phyloP scores from a whole-genome alignment of 1,284 basidiomycete species.

The Ceratobasidium sp. region DNA sequence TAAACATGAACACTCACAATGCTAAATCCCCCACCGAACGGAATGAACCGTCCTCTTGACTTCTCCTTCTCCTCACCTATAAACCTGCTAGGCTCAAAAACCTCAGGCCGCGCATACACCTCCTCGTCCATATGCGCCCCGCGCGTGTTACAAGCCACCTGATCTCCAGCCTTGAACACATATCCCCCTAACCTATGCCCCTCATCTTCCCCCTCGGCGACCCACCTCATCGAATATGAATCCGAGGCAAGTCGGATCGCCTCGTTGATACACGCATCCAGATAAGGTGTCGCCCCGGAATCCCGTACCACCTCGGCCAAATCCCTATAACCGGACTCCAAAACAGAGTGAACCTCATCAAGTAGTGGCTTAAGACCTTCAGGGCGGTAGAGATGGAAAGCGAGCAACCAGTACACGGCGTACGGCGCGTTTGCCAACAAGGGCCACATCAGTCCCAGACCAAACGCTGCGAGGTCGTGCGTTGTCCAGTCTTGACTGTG shows the following conservation, averaged over 20 bases:
- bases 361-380: slow-evolving; percentile 50
- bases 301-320: slow-evolving; percentile 21
- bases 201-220: slow-evolving; percentile 31
- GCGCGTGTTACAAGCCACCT: slow-evolving; percentile 52
- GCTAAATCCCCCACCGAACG: slow-evolving; percentile 48
- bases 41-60: slow-evolving; percentile 34
- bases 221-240: slow-evolving; percentile 45
- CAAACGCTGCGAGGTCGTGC: slow-evolving; percentile 50
- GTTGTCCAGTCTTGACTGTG: slow-evolving; percentile 49
- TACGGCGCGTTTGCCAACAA: slow-evolving; percentile 54
- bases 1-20: slow-evolving; percentile 28
- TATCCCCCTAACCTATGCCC: slow-evolving; percentile 35
- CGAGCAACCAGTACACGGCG: slow-evolving; percentile 53
- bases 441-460: slow-evolving; percentile 52
- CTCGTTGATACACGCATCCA: slow-evolving; percentile 42
- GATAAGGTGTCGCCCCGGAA: slow-evolving; percentile 28
- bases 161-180: slow-evolving; percentile 49
- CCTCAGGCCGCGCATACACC: slow-evolving; percentile 42
- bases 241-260: slow-evolving; percentile 43
- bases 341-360: slow-evolving; percentile 52
- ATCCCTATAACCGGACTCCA: slow-evolving; percentile 17
- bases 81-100: slow-evolving; percentile 46
- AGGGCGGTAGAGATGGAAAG: slow-evolving; percentile 53
- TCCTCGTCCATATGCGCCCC: slow-evolving; percentile 48
- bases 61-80: slow-evolving; percentile 25